These are phyloP conservation scores for Podosphaera fusca DNA, from an alignment of 2,329 filamentous ascomycete species.

Conservation along the genomic window DNA sequence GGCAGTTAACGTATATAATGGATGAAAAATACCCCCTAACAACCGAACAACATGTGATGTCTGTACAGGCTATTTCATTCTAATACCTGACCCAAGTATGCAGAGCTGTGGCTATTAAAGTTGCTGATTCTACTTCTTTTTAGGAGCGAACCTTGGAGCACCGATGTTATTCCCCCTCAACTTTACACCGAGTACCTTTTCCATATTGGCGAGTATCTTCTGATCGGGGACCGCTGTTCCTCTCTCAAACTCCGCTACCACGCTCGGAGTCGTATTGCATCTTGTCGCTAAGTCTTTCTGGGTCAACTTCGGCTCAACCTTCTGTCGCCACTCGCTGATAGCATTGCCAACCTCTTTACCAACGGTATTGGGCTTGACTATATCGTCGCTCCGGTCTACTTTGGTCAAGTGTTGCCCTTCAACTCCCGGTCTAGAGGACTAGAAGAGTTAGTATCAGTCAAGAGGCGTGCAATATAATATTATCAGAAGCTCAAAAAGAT, in stretches of 20 bases:
- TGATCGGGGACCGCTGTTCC: conserved; percentile 61
- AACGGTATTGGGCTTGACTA: conserved; percentile 88
- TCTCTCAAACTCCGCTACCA: conserved; percentile 71
- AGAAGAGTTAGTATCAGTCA: background rate
- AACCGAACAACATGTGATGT: no score
- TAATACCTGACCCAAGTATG: no score
- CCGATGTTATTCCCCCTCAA: conserved; percentile 72
- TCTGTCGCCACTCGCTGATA: conserved; percentile 57
- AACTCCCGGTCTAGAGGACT: conserved; percentile 28
- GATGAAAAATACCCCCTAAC: no score
- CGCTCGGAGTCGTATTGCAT: conserved; percentile 63
- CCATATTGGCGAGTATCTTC: conserved; percentile 55
- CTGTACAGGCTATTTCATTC: no score
- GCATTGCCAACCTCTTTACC: conserved; percentile 60
- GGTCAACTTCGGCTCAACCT: conserved; percentile 83
- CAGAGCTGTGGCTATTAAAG: no score
- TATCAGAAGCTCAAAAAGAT: background rate
- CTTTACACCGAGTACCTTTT: conserved; percentile 71
- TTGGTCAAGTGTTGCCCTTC: conserved; percentile 95
- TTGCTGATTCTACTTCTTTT: conserved; percentile 8
- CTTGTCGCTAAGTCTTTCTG: conserved; percentile 73
- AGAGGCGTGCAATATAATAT: background rate
- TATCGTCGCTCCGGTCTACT: conserved; percentile 91
- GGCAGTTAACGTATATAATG: no score
- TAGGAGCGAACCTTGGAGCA: conserved; percentile 48